Evolutionary conservation across 225 moss, liverwort and hornwort species (phyloP).

Genomic region (Pseudisothecium myosuroides): DNA sequence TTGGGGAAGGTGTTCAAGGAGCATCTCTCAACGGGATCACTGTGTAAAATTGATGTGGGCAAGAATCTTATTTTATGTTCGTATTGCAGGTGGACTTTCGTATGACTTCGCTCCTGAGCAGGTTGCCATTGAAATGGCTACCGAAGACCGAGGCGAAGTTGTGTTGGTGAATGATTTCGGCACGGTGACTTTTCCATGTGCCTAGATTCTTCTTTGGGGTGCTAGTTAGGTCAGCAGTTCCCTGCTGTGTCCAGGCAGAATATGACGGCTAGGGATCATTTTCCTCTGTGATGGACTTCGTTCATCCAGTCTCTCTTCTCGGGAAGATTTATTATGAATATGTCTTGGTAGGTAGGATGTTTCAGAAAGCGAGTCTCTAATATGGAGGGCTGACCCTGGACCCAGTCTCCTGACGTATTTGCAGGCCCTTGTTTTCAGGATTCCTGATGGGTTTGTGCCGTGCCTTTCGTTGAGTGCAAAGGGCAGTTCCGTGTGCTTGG

Average conservation of each 20-base stretch:
- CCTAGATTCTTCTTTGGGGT: background rate
- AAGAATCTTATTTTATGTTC: background rate
- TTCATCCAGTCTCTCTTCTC: background rate
- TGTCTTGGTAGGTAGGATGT: background rate
- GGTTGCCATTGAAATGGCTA: background rate
- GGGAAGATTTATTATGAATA: background rate
- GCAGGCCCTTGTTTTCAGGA: constrained; percentile 1
- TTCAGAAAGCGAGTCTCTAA: background rate
- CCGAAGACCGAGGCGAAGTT: background rate
- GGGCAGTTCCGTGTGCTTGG: background rate
- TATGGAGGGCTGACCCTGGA: background rate
- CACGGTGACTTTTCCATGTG: background rate
- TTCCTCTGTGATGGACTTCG: background rate
- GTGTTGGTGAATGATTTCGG: background rate
- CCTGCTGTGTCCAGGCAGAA: background rate
- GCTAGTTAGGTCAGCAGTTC: background rate
- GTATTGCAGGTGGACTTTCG: background rate
- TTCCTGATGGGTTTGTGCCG: background rate
- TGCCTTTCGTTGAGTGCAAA: background rate
- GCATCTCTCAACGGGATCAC: too few relatives aligned
- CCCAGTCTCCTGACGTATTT: background rate
- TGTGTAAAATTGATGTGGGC: too few relatives aligned
- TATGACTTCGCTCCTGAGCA: background rate
- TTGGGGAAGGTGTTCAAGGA: background rate
- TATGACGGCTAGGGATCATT: background rate